Evolutionary conservation across 1,284 basidiomycete genomes (phyloP).

Genomic region (Xanthoconium separans): DNA sequence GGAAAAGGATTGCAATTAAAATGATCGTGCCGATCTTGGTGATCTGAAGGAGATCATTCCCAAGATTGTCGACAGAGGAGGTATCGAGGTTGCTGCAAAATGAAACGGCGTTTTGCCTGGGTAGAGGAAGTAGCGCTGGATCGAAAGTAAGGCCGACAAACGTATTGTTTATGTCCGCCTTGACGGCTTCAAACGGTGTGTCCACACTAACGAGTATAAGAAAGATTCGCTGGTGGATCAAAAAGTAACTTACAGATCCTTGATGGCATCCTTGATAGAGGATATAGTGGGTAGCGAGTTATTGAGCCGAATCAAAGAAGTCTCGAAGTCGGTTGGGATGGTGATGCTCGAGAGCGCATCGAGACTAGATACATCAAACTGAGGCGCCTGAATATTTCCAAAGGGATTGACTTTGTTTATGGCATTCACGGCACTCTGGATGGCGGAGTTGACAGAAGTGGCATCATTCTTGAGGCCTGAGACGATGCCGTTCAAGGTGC

Average conservation of each 20-base stretch:
- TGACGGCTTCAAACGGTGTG: slow-evolving; percentile 82
- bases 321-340: slow-evolving; percentile 79
- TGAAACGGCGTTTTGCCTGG: slow-evolving; percentile 57
- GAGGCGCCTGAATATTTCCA: slow-evolving; percentile 62
- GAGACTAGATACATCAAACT: slow-evolving; percentile 73
- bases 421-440: slow-evolving; percentile 61
- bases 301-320: slow-evolving; percentile 75
- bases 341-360: slow-evolving; percentile 74
- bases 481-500: slow-evolving; percentile 58
- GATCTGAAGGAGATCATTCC: slow-evolving; percentile 70
- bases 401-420: slow-evolving; percentile 76
- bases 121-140: slow-evolving; percentile 71
- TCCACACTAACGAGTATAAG: slow-evolving; percentile 57
- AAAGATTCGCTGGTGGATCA: neutral
- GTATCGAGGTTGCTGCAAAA: slow-evolving; percentile 81
- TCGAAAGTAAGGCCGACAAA: slow-evolving; percentile 72
- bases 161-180: slow-evolving; percentile 85
- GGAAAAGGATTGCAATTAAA: slow-evolving; percentile 58
- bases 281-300: slow-evolving; percentile 77
- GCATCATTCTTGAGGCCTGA: slow-evolving; percentile 75
- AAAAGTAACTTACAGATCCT: slow-evolving; percentile 58
- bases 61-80: slow-evolving; percentile 81
- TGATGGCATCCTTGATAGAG: slow-evolving; percentile 72
- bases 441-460: slow-evolving; percentile 62
- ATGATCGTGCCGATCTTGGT: slow-evolving; percentile 77